A percentile compares a stretch with the other conserved stretches of the same genome.
These are phyloP conservation scores for Neoboletus magnificus DNA, from an alignment of 768 basidiomycete species.

Conservation along the genomic window DNA sequence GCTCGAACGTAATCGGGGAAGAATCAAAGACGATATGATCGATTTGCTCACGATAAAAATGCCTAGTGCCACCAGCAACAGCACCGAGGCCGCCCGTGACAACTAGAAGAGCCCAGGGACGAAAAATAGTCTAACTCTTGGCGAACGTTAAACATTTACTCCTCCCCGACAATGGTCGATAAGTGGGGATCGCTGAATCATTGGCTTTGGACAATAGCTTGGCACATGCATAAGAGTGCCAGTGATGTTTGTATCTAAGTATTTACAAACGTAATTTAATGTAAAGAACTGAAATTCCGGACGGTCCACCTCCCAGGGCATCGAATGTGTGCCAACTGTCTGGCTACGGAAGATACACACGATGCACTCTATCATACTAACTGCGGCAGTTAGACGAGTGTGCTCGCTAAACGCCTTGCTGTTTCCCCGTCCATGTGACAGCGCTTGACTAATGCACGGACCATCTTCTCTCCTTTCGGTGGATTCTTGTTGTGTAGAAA, in stretches of 20 bases:
- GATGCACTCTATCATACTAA: neutral
- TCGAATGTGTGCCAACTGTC: neutral
- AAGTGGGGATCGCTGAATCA: too few relatives aligned
- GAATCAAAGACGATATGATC: neutral
- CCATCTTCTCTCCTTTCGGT: slow-evolving; percentile 26
- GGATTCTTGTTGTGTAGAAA: slow-evolving; percentile 21
- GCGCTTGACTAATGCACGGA: slow-evolving; percentile 22
- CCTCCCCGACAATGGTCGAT: too few relatives aligned
- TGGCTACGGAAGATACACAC: neutral
- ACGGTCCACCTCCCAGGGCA: too few relatives aligned
- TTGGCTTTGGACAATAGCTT: neutral
- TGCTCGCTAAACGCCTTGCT: slow-evolving; percentile 18
- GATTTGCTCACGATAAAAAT: neutral
- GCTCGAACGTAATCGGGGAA: neutral
- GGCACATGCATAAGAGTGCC: too few relatives aligned
- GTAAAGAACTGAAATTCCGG: too few relatives aligned
- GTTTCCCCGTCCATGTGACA: slow-evolving; percentile 29
- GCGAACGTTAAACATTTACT: neutral
- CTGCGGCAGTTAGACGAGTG: slow-evolving; percentile 2
- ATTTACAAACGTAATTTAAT: too few relatives aligned
- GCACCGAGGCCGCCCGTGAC: neutral
- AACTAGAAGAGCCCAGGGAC: neutral
- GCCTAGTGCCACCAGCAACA: neutral
- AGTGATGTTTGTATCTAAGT: too few relatives aligned
- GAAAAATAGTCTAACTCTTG: neutral